Base-by-base conservation (phyloP, 1,139 yeast species). In the Lizanozyma gosingica region DNA sequence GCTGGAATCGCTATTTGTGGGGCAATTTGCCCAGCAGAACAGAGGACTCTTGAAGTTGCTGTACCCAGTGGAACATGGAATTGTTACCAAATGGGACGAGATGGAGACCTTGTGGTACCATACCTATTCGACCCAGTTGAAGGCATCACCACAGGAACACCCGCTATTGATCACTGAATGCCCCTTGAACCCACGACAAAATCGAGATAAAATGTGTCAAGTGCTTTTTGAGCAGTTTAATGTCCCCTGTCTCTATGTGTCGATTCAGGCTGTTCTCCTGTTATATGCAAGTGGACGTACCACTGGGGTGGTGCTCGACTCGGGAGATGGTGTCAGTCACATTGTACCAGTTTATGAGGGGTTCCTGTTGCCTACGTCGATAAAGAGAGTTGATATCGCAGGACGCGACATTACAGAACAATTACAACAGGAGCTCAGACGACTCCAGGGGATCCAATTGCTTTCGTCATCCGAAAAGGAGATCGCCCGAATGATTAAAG, bases 321-420 rank as follows among this genome's bases (percentile, higher is more conserved):
- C 84, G 34, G 97, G 97, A 3, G 97, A 90, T 56, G 97, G 97
- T 3, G 95, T 87, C 17, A 76, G 84, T 37, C 92, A 85, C 55
- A 73, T 86, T 6, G 95, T 87, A 1, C 96, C 97, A 0, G 87
- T 92, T 0, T 90, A 76, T 58, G 92, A 87, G 45, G 97, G 97
- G 3, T 88, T 86, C 58, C 71, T 92, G 4, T 59, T 90, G 18
- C 80, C 90, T 0, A 71, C 81, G 2, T 80, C 94, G 1, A 78
- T 86, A 15, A 76, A 77, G 55, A 63, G 97, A 43, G 71, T 83
- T 50, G 94, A 88, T 55, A 61, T 87, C 22, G 97, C 94, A 0
- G 97, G 97, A 0, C 61, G 94, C 40, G 96, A 88, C 52, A 73
- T 90, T 11, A 86, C 97, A 0, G 83, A 80, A 41, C 78, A 82